These are phyloP conservation scores for Xylariaceae sp. DNA, from an alignment of 2,329 filamentous ascomycete genomes.

Conservation along the genomic window DNA sequence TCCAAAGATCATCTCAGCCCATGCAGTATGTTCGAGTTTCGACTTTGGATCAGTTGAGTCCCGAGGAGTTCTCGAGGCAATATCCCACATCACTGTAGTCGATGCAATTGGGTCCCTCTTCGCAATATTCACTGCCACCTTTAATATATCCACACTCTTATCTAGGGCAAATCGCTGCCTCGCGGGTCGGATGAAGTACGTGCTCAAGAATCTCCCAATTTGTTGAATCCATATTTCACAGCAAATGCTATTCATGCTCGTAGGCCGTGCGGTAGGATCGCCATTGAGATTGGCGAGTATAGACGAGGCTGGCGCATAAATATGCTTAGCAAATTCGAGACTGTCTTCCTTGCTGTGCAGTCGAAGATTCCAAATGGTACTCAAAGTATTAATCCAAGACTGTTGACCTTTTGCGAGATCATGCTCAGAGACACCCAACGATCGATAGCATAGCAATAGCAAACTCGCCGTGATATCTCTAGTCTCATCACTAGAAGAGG, in stretches of 20 bases:
- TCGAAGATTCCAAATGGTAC: slow-evolving; percentile 59
- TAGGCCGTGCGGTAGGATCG: slow-evolving; percentile 29
- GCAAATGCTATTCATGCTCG: slow-evolving; percentile 33
- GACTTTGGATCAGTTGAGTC: slow-evolving; percentile 38
- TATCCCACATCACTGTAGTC: slow-evolving; percentile 50
- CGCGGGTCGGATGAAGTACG: slow-evolving; percentile 58
- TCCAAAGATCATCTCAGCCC: slow-evolving; percentile 37
- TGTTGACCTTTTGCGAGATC: slow-evolving; percentile 48
- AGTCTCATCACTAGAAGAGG: slow-evolving; percentile 54
- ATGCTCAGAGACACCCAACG: slow-evolving; percentile 41
- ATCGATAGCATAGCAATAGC: slow-evolving; percentile 51
- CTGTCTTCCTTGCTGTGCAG: slow-evolving; percentile 56
- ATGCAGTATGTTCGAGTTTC: slow-evolving; percentile 38
- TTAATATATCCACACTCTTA: slow-evolving; percentile 49
- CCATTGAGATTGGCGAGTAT: slow-evolving; percentile 51
- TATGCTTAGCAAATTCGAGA: slow-evolving; percentile 53
- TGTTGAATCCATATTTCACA: slow-evolving; percentile 52
- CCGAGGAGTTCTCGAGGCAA: slow-evolving; percentile 36
- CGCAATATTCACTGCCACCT: slow-evolving; percentile 49
- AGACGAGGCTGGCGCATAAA: slow-evolving; percentile 49
- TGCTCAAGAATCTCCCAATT: slow-evolving; percentile 55
- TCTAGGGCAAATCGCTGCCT: slow-evolving; percentile 53
- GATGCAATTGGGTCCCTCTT: slow-evolving; percentile 44
- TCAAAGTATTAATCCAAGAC: slow-evolving; percentile 55
- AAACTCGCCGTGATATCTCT: slow-evolving; percentile 53